Conservation (phyloP, 139 green algal genomes). For the Tetratostichococcus sp. region DNA sequence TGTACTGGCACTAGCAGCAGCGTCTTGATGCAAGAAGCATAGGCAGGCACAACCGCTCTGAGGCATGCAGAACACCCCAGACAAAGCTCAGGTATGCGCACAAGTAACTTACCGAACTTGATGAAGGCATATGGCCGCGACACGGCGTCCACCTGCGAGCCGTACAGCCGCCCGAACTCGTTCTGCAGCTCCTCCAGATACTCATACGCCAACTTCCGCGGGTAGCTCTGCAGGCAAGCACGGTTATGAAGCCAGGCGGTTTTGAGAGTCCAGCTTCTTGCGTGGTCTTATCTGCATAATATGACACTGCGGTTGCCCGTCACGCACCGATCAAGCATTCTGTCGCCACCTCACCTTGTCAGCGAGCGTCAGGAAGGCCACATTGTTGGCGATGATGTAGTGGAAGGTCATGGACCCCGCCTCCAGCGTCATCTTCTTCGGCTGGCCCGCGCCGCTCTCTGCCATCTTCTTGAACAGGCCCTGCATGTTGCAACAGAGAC, state of each 20-base stretch:
- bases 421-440: slow-evolving; percentile 75
- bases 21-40: too few species aligned
- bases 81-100: too few species aligned
- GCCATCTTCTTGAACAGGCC: slow-evolving; percentile 67
- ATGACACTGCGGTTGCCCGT: too few species aligned
- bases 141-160: slow-evolving; percentile 79
- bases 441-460: slow-evolving; percentile 15
- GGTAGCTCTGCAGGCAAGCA: slow-evolving; percentile 64
- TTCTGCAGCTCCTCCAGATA: slow-evolving; percentile 95
- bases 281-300: too few species aligned
- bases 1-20: too few species aligned
- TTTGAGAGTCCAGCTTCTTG: too few species aligned
- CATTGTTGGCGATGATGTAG: slow-evolving; percentile 82
- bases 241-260: too few species aligned
- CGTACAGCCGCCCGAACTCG: slow-evolving; percentile 91
- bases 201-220: slow-evolving; percentile 97
- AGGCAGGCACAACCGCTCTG: too few species aligned
- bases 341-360: too few species aligned
- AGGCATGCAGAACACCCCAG: too few species aligned
- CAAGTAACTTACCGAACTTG: slow-evolving; percentile 94
- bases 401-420: slow-evolving; percentile 75
- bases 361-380: slow-evolving; percentile 89
- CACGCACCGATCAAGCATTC: too few species aligned
- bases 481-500: slow-evolving; percentile 22
- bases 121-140: slow-evolving; percentile 97